Base-by-base conservation (phyloP, 208 protist genomes). In the Phytomonas sp. region DNA sequence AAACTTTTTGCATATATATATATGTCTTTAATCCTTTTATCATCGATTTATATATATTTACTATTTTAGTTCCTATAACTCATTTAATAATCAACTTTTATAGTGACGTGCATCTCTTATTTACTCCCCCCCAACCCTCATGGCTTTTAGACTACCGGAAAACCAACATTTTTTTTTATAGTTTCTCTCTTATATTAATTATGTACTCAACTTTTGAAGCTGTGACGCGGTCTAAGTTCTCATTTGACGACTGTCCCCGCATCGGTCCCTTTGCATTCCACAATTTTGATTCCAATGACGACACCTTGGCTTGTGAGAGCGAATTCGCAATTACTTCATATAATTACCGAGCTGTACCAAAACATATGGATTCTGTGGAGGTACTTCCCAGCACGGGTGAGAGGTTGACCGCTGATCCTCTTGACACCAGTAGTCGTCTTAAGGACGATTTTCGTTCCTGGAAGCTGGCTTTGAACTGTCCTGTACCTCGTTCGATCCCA, bases 231-330 rank as follows among this genome's bases (percentile, higher is more conserved):
- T 90, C 85, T 70, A 84, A 87, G 76, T 94, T 94, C 69, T 72
- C 71, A 45, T 72, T 94, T 69, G 79, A 88, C 42, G 79, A 91
- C 75, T 93, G 86, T 75, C 87, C 89, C 0, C 82, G 72, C 32
- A 71, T 94, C 30, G 89, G 89, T 6, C 89, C 89, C 30, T 94
- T 94, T 74, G 92, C 89, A 26, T 93, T 86, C 76, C 87, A 93
- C 77, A 88, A 91, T 69, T 60, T 84, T 63, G 60, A 73, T 69
- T 67, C 73, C 45, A 36, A 75, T 3, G 76, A 79, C 45, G 66
- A 71, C 7, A 6, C 45, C 23, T 1, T 11, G 45, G 19, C 45
- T 56, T 19, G 0, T 6, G 45, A 56, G 8, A 23, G 26, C 26
- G 45, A 56, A 19, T 26, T 56, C 16, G 45, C 45, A 4, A 56